Conservation (phyloP, 345 rosid genomes). For the thale cress (Arabidopsis thaliana) region TAIR10.1 NC_003071.7:17453501-17454000, state of each 20-base stretch:
- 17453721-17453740: slow-evolving; percentile 81
- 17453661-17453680: slow-evolving; percentile 64
- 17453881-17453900: slow-evolving; percentile 93
- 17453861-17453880: slow-evolving; percentile 88
- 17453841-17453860: slow-evolving; percentile 78
- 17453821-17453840: slow-evolving; percentile 78
- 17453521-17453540: slow-evolving; percentile 89
- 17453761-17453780: slow-evolving; percentile 83
- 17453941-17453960: slow-evolving; percentile 33
- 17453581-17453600: slow-evolving; percentile 14
- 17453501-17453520: slow-evolving; percentile 91
- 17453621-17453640: slow-evolving; percentile 61
- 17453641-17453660: slow-evolving; percentile 87
- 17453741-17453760: slow-evolving; percentile 86
- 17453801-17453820: slow-evolving; percentile 70
- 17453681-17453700: slow-evolving; percentile 67
- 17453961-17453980: slow-evolving; percentile 16
- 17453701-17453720: slow-evolving; percentile 68
- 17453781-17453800: slow-evolving; percentile 73
- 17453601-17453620: not conserved
- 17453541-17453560: slow-evolving; percentile 77
- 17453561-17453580: slow-evolving; percentile 34
- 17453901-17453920: slow-evolving; percentile 80
- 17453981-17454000: slow-evolving; percentile 51
- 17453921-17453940: slow-evolving; percentile 61